Percentiles rank a stretch among this genome's conserved stretches.
phyloP scores from a whole-genome alignment of 441 rosid genomes.

The Croton setiger region DNA sequence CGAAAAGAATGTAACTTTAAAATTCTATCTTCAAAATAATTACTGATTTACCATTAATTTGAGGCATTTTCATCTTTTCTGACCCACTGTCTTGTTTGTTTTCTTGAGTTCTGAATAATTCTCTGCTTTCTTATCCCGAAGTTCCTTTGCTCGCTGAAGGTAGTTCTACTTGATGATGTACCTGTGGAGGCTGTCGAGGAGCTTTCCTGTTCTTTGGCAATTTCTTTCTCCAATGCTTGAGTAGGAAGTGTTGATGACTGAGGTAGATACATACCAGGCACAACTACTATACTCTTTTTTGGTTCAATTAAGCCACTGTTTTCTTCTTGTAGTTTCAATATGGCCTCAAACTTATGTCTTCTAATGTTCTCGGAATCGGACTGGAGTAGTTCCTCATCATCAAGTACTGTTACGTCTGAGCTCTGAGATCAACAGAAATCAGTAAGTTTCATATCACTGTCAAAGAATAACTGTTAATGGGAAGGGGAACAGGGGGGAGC shows the following conservation, averaged over 20 bases:
- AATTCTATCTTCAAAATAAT: background rate
- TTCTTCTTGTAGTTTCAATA: conserved; percentile 56
- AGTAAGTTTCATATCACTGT: background rate
- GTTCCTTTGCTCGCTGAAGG: conserved; percentile 31
- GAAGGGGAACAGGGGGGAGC: too few relatives aligned
- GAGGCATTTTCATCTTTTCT: conserved; percentile 31
- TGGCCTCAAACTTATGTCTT: conserved; percentile 62
- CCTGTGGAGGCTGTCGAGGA: conserved; percentile 21
- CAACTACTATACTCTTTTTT: conserved; percentile 40
- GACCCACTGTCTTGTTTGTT: conserved; percentile 39
- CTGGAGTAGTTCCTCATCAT: conserved; percentile 33
- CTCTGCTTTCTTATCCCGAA: conserved; percentile 25
- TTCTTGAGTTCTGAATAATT: conserved; percentile 27
- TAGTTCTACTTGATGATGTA: conserved; percentile 35
- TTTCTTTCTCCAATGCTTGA: conserved; percentile 28
- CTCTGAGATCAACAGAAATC: conserved; percentile 27
- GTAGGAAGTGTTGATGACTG: conserved; percentile 30
- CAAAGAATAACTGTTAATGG: background rate
- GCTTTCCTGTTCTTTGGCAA: conserved; percentile 19
- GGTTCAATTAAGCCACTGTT: conserved; percentile 65
- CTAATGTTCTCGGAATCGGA: conserved; percentile 52
- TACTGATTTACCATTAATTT: background rate
- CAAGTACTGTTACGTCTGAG: conserved; percentile 23
- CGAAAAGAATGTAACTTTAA: too few relatives aligned
- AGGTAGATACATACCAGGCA: conserved; percentile 72